Base-by-base conservation (phyloP, 1,284 basidiomycete species). In the Anthracocystis setariae region DNA sequence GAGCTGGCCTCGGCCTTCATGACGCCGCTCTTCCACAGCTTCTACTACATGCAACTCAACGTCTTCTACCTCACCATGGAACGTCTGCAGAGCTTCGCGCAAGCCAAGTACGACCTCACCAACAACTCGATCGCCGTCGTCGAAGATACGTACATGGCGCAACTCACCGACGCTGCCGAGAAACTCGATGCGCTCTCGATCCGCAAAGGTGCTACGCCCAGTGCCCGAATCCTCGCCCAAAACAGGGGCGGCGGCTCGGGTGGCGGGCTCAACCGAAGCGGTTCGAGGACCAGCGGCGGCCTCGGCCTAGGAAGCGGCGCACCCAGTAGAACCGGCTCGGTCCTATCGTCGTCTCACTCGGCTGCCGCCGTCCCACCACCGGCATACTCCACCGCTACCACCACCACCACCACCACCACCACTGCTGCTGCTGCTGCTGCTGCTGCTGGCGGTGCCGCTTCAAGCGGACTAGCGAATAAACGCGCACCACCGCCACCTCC, bases 41-140 rank as follows among this genome's bases (percentile, higher is more conserved):
- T 95, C 87, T 99, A 93, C 87, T 99, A 97, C 84, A 98, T 98
- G 95, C 94, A 98, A 58, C 69, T 82, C 91, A 97, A 97, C 84
- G 91, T 97, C 57, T 95, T 90, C 84, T 97, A 96, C 84, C 86
- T 95, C 62, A 89, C 96, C 81, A 87, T 95, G 64, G 95, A 98
- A 85, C 94, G 94, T 86, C 86, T 97, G 79, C 91, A 92, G 82
- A 87, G 87, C 33, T 98, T 95, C 81, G 91, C 79, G 2, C 44
- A 94, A 67, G 88, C 89, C 60, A 92, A 91, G 81, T 94, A 91
- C 83, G 91, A 94, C 72, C 81, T 89, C 10, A 85, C 89, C 37
- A 87, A 89, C 23, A 86, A 87, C 20, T 89, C 93, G 77, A 64
- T 76, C 42, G 55, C 72, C 5, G 63, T 68, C 1, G 92, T 96